Evolutionary conservation across 2,329 filamentous ascomycete species (phyloP), one percentile per base, ranked within the genome.

Genomic region (Colletotrichum shisoi): DNA sequence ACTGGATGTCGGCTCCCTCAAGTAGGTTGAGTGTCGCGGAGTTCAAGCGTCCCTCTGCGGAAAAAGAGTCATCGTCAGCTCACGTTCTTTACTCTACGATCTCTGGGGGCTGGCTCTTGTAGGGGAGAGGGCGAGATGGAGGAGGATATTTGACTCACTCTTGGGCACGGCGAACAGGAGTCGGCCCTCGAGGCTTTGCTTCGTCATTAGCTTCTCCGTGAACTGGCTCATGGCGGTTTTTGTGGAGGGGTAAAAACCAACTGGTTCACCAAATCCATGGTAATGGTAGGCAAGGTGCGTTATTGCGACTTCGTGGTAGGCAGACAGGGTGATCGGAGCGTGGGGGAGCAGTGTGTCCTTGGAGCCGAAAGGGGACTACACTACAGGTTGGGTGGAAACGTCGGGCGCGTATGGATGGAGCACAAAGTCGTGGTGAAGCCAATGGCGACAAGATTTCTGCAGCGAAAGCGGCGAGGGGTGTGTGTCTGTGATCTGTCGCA

Each of bases 121-220:
- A 57, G 57, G 1, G 7, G 31, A 31, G 31, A 34, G 31, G 9
- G 8, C 2, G 8, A 31, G 27, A 31, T 7, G 7, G 46, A 70
- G 69, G 58, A 61, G 71, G 70, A 57, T 68, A 4, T 12, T 68
- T 71, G 63, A 88, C 91, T 83, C 83, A 94, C 93, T 99, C 83
- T 99, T 99, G 69, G 95, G 95, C n/a, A 99, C 92, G 69, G 95
- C 95, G 77, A 99, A 97, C 70, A 98, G 87, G 64, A 98, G 86
- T 71, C 95, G 91, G 76, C 94, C 94, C 84, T 95, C 93, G 77
- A 97, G 86, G 83, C 93, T 96, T 69, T 70, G 60, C 48, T 59
- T 64, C 27, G 48, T 48, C 19, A 53, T 69, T 46, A 69, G 69
- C 67, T 67, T 53, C 37, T 61, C 69, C 67, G 31, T 52, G 63